Evolutionary conservation across 2,329 filamentous ascomycete genomes (phyloP).

Genomic region (Harringtonia aguacate): DNA sequence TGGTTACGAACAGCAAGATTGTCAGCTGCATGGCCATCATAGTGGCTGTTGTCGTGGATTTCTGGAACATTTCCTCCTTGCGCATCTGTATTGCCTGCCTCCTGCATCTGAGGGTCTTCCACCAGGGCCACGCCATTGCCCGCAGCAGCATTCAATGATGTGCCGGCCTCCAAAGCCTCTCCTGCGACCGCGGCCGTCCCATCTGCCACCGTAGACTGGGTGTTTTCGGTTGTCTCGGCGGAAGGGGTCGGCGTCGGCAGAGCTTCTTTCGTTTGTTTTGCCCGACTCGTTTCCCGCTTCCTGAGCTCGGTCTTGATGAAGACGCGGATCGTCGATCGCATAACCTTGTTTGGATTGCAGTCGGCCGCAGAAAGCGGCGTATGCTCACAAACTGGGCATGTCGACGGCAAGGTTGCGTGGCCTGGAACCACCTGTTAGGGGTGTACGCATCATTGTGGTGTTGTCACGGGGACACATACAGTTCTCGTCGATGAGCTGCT

Average conservation of each 20-base stretch:
- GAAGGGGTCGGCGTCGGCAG: conserved; percentile 26
- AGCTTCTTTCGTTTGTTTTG: conserved; percentile 34
- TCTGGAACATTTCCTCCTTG: conserved; percentile 5
- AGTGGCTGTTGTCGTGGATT: conserved; percentile 1
- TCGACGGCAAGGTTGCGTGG: conserved; percentile 63
- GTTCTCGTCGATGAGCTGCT: conserved; percentile 82
- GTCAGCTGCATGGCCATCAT: conserved; percentile 6
- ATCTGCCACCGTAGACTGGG: conserved; percentile 4
- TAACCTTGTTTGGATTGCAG: conserved; percentile 78
- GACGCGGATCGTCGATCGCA: conserved; percentile 86
- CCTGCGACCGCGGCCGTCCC: conserved; percentile 4
- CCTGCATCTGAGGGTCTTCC: conserved; percentile 7
- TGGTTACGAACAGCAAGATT: conserved; percentile 10
- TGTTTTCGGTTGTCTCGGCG: conserved; percentile 21
- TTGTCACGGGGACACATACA: conserved; percentile 63
- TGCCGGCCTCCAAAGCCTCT: conserved; percentile 6
- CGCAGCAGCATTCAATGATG: conserved; percentile 5
- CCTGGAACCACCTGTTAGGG: conserved; percentile 6
- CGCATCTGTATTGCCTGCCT: conserved; percentile 5
- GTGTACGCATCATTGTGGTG: background rate
- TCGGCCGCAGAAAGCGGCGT: conserved; percentile 76
- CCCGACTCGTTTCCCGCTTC: conserved; percentile 60
- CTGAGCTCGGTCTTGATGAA: conserved; percentile 88
- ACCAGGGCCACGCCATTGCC: conserved; percentile 6
- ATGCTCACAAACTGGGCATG: conserved; percentile 90